Evolutionary conservation across 2,329 filamentous ascomycete species (phyloP).

Genomic region (Sporothrix curviconia): DNA sequence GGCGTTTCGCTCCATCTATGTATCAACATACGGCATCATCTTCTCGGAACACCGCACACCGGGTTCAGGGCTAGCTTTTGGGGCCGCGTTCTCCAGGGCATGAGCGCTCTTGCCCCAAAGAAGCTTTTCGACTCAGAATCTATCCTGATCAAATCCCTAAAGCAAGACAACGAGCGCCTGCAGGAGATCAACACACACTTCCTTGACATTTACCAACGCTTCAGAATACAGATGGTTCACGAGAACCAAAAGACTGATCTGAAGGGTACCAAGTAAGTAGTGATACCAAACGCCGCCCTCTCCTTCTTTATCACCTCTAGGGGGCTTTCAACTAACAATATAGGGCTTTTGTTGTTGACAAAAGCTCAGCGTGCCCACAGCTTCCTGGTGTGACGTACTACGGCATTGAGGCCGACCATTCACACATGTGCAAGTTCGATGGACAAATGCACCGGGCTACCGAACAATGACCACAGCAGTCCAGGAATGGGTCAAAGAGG

Average conservation of each 20-base stretch:
- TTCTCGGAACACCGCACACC: conserved; percentile 72
- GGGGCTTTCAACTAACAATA: conserved; percentile 10
- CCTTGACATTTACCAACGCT: conserved; percentile 62
- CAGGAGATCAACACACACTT: conserved; percentile 70
- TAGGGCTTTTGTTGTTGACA: conserved; percentile 59
- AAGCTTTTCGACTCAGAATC: conserved; percentile 61
- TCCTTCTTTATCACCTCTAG: not conserved
- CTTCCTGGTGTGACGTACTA: conserved; percentile 65
- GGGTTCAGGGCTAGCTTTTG: conserved; percentile 63
- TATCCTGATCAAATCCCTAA: conserved; percentile 63
- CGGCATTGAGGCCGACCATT: conserved; percentile 68
- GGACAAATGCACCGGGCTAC: conserved; percentile 60
- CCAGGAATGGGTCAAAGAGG: conserved; percentile 46
- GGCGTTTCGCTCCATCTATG: conserved; percentile 60
- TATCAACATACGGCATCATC: conserved; percentile 69
- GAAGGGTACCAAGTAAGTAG: conserved; percentile 48
- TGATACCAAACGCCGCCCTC: not conserved
- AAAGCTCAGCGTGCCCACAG: conserved; percentile 61
- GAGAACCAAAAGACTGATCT: conserved; percentile 67
- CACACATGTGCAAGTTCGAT: conserved; percentile 66
- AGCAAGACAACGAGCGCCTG: conserved; percentile 65
- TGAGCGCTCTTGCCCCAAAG: conserved; percentile 59
- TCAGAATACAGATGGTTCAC: conserved; percentile 69
- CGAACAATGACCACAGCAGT: conserved; percentile 43
- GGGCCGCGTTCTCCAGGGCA: conserved; percentile 60